phyloP scores from a whole-genome alignment of 179 eudicot genomes.

The Monotropa hypopitys region DNA sequence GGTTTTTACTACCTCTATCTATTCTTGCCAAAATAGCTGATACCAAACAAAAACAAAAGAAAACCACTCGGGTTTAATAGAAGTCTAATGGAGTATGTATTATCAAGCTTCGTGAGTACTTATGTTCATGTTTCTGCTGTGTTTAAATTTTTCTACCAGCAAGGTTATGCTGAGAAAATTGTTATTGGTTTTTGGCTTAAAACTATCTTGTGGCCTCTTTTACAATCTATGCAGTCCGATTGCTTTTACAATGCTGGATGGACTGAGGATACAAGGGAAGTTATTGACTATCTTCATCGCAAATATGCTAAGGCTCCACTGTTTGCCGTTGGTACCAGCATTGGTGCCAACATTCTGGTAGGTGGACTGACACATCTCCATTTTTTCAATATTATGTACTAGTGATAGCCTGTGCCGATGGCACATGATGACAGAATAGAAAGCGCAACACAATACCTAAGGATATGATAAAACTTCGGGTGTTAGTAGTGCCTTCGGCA shows the following conservation, averaged over 20 bases:
- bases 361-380: background rate
- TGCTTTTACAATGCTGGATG: constrained; percentile 94
- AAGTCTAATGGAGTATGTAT: background rate
- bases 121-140: background rate
- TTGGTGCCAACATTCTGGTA: constrained; percentile 74
- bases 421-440: too few relatives aligned
- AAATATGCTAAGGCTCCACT: constrained; percentile 55
- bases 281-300: constrained; percentile 48
- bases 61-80: background rate
- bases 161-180: background rate
- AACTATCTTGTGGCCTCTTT: background rate
- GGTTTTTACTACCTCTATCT: background rate
- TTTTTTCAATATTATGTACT: background rate
- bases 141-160: background rate
- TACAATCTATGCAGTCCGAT: constrained; percentile 48
- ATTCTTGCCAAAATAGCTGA: background rate
- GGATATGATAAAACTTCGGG: too few relatives aligned
- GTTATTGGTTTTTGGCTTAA: background rate
- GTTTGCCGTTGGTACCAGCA: constrained; percentile 75
- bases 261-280: constrained; percentile 72
- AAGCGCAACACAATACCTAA: too few relatives aligned
- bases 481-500: too few relatives aligned
- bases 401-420: too few relatives aligned
- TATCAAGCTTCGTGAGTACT: background rate
- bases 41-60: background rate